Percentiles rank a stretch among this genome's conserved stretches.
Evolutionary conservation across 208 protist species (phyloP).

Genomic region (Trypanosoma avium): DNA sequence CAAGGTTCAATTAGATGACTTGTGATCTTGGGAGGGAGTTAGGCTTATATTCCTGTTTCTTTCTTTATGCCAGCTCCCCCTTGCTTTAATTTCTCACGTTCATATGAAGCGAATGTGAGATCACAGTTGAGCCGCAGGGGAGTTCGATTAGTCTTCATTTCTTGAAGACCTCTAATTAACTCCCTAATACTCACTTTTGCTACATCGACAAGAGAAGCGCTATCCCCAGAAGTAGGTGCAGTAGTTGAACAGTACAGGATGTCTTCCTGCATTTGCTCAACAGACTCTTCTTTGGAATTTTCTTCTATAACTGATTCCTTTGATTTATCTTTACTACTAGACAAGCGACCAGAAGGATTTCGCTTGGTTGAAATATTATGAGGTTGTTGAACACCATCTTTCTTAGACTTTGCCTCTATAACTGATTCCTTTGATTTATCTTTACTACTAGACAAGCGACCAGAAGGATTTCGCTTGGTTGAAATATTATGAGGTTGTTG

Average conservation of each 20-base stretch:
- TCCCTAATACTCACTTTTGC: constrained; percentile 18
- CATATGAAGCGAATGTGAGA: constrained; percentile 66
- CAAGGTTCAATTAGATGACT: too few relatives aligned
- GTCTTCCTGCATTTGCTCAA: not conserved
- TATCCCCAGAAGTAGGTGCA: not conserved
- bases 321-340: too few relatives aligned
- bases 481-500: too few relatives aligned
- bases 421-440: too few relatives aligned
- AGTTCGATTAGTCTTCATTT: constrained; percentile 41
- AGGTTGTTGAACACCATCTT: too few relatives aligned
- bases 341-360: too few relatives aligned
- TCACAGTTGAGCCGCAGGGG: constrained; percentile 54
- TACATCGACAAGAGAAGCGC: constrained; percentile 6
- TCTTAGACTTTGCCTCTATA: too few relatives aligned
- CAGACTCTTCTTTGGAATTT: not conserved
- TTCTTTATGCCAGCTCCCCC: not conserved
- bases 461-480: too few relatives aligned
- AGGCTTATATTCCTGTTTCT: not conserved
- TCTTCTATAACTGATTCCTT: too few relatives aligned
- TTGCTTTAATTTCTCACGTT: constrained; percentile 34
- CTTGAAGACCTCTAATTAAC: constrained; percentile 25
- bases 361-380: too few relatives aligned
- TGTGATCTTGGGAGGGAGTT: too few relatives aligned
- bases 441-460: too few relatives aligned
- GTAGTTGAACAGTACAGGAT: not conserved